phyloP scores from a whole-genome alignment of 768 basidiomycete species.

The Naganishia antarctica region DNA sequence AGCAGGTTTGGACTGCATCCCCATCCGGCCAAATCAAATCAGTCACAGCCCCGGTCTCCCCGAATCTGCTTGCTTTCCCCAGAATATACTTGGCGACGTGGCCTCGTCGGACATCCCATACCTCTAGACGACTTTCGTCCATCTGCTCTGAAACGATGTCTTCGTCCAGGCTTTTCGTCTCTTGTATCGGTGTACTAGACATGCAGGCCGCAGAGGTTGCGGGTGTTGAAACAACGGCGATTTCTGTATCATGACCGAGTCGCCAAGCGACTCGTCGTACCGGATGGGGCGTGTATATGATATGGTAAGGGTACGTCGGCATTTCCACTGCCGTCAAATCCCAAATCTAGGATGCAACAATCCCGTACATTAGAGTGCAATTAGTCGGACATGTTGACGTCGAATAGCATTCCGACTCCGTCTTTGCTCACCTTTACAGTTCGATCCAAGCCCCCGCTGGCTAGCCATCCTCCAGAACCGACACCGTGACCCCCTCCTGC shows the following conservation, averaged over 20 bases:
- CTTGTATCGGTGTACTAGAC: background rate
- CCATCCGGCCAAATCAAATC: slow-evolving; percentile 40
- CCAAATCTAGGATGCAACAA: slow-evolving; percentile 39
- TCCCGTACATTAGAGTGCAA: too few species aligned
- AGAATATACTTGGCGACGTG: slow-evolving; percentile 44
- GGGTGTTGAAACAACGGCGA: slow-evolving; percentile 40
- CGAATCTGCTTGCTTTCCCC: slow-evolving; percentile 24
- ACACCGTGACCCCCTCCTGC: background rate
- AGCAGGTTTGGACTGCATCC: slow-evolving; percentile 36
- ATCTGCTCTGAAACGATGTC: background rate
- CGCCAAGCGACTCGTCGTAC: slow-evolving; percentile 44
- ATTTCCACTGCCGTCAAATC: slow-evolving; percentile 39
- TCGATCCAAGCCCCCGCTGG: slow-evolving; percentile 44
- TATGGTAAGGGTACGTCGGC: slow-evolving; percentile 35
- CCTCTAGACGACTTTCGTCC: slow-evolving; percentile 42
- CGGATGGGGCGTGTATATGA: slow-evolving; percentile 40
- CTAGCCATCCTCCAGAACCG: slow-evolving; percentile 42
- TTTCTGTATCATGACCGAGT: slow-evolving; percentile 43
- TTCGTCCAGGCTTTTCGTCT: slow-evolving; percentile 1
- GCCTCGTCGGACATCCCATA: slow-evolving; percentile 47
- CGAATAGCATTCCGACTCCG: background rate
- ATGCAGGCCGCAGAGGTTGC: background rate
- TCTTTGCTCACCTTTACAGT: slow-evolving; percentile 41
- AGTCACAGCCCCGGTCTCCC: slow-evolving; percentile 30
- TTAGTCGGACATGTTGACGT: too few species aligned